Conservation (phyloP, 1,284 basidiomycete species). For the Boletellus sp. region DNA sequence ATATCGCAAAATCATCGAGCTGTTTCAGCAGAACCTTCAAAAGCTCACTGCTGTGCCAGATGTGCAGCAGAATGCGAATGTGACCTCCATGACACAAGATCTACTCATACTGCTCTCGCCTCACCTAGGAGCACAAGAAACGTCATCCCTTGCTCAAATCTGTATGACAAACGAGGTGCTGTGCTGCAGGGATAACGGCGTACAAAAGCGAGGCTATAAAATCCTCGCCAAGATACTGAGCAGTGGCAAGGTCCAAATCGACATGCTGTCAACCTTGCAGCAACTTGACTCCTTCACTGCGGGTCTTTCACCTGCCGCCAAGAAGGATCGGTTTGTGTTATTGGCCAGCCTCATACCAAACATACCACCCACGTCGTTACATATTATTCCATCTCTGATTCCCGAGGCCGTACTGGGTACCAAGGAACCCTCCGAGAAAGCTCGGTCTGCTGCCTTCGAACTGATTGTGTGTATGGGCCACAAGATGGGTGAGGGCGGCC, state of each 20-base stretch:
- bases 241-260: constrained; percentile 47
- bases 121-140: constrained; percentile 61
- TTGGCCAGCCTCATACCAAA: constrained; percentile 70
- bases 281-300: constrained; percentile 63
- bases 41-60: constrained; percentile 30
- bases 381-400: constrained; percentile 85
- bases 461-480: constrained; percentile 88
- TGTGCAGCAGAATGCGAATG: constrained; percentile 35
- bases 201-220: constrained; percentile 96
- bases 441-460: constrained; percentile 87
- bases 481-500: constrained; percentile 88
- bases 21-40: constrained; percentile 74
- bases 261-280: constrained; percentile 47
- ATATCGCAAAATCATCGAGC: constrained; percentile 73
- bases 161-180: constrained; percentile 61
- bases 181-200: constrained; percentile 74
- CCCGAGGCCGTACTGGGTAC: constrained; percentile 97
- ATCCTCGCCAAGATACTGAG: constrained; percentile 76
- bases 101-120: constrained; percentile 86
- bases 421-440: constrained; percentile 95
- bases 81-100: constrained; percentile 78
- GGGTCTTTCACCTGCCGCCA: constrained; percentile 79
- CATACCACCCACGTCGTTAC: constrained; percentile 72
- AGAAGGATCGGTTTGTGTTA: constrained; percentile 87
- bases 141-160: constrained; percentile 60